phyloP scores from a whole-genome alignment of 129 eudicot species.

The Gnaphalium uliginosum region DNA sequence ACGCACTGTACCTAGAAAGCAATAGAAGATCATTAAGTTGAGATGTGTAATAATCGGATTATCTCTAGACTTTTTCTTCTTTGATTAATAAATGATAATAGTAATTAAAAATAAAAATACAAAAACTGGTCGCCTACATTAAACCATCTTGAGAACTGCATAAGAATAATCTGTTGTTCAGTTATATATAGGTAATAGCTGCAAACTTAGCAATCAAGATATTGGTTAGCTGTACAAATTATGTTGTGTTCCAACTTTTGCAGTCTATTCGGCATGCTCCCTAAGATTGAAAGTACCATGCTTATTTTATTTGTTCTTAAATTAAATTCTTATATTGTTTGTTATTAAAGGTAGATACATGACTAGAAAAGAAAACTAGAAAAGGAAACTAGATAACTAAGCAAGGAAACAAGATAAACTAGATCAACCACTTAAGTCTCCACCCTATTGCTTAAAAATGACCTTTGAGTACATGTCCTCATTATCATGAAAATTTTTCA shows the following conservation, averaged over 20 bases:
- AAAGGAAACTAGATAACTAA: too few species aligned
- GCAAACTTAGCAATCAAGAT: not conserved
- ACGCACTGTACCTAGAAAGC: slow-evolving; percentile 68
- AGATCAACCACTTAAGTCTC: too few species aligned
- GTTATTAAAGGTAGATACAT: too few species aligned
- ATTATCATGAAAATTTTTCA: too few species aligned
- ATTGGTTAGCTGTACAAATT: not conserved
- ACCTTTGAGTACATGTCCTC: not conserved
- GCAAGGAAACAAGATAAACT: too few species aligned
- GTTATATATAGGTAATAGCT: slow-evolving; percentile 1
- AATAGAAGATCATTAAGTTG: slow-evolving; percentile 2
- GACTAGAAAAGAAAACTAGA: too few species aligned
- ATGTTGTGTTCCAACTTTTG: not conserved
- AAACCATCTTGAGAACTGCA: not conserved
- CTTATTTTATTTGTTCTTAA: too few species aligned
- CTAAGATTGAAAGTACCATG: not conserved
- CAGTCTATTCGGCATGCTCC: not conserved
- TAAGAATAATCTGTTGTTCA: not conserved
- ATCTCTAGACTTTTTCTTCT: not conserved
- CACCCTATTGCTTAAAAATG: not conserved
- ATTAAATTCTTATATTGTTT: too few species aligned
- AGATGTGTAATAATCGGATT: not conserved
- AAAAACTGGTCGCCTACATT: not conserved
- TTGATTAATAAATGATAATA: not conserved
- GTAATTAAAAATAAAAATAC: too few species aligned